A percentile compares a stretch with the other conserved stretches of the same genome.
Evolutionary conservation across 805 yeast species (phyloP).

Genomic region (Sugiyamaella qingdaonensis): DNA sequence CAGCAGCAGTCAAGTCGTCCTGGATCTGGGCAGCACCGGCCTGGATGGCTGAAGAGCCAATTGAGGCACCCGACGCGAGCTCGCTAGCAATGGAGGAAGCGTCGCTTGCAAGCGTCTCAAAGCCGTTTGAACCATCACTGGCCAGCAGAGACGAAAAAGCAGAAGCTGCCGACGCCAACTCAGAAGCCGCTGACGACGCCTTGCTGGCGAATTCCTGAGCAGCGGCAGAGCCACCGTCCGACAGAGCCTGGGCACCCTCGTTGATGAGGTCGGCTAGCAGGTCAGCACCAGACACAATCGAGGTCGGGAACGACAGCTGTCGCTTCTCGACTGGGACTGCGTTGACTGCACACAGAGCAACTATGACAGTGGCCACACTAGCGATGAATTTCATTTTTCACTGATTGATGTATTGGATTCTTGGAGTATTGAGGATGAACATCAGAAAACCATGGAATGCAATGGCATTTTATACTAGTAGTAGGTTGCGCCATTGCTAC

Average conservation of each 20-base stretch:
- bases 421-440: not conserved
- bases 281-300: not conserved
- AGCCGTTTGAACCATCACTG: not conserved
- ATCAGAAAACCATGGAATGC: not conserved
- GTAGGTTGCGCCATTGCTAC: not conserved
- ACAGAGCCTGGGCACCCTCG: not conserved
- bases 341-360: not conserved
- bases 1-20: not conserved
- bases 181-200: not conserved
- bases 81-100: not conserved
- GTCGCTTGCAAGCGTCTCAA: not conserved
- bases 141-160: not conserved
- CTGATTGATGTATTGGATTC: not conserved
- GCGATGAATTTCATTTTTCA: not conserved
- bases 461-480: not conserved
- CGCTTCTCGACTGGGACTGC: not conserved
- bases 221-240: not conserved
- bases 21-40: conserved; percentile 4
- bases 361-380: not conserved
- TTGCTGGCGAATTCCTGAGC: not conserved
- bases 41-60: not conserved
- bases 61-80: conserved; percentile 1
- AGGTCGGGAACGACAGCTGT: not conserved
- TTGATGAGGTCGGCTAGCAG: not conserved
- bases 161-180: not conserved